Base-by-base conservation (phyloP, 176 grass and related monocot genomes). In the Ensete glaucum region DNA sequence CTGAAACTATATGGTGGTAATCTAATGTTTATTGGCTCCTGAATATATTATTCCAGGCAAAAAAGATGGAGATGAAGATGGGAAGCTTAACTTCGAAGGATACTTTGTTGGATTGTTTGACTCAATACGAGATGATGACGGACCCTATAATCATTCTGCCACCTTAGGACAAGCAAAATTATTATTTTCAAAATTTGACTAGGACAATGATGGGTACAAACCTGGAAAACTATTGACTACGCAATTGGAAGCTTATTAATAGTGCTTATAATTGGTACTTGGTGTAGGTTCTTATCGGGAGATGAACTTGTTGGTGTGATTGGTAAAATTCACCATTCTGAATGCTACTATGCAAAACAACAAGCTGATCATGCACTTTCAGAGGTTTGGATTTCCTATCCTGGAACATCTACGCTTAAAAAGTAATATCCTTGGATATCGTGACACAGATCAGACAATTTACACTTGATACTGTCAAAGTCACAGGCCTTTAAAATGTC, bases 51-150 rank as follows among this genome's bases (percentile, higher is more conserved):
- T 62, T 62, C 57, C 78, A 96, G 92, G 72, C n/a, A 74, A 90
- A 73, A 92, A 76, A 17, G 92, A 96, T 83, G 84, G 77, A 85
- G 83, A 92, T 81, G 80, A 82, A 79, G 85, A 96, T 72, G 87
- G 85, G 53, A 96, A 86, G 70, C 76, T 96, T 67, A 87, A 85
- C 81, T 96, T 96, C n/a, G 72, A 89, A 76, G 92, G 92, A 60
- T 92, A 84, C 69, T 86, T 84, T 75, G 17, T 25, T 53, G 84
- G 77, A 24, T 73, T 94, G 60, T 86, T 89, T 79, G 91, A 86
- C 58, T 77, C 81, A 59, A 78, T 99, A 82, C 83, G 81, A 74
- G 90, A 89, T 81, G 78, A 89, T 89, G 78, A 78, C 13, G 86
- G 87, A 73, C 50, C 76, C 49, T 48, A 67, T 69, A 77, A 85